Evolutionary conservation across 1,284 basidiomycete genomes (phyloP).

Genomic region (Xanthoconium separans): DNA sequence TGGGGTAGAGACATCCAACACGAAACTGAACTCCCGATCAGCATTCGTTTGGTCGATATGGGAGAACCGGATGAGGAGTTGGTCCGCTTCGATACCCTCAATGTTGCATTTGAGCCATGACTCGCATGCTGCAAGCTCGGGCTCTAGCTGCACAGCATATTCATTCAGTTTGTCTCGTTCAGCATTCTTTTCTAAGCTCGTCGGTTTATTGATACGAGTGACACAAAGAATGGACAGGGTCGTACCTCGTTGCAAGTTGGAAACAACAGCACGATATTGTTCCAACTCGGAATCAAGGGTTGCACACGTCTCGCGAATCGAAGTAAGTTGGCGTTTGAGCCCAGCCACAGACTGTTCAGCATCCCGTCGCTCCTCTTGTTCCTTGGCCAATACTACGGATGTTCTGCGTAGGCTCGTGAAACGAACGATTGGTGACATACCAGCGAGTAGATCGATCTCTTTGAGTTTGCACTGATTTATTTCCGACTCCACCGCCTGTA

Average conservation of each 20-base stretch:
- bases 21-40: conserved; percentile 68
- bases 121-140: conserved; percentile 62
- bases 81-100: conserved; percentile 73
- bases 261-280: conserved; percentile 57
- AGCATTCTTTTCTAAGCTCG: conserved; percentile 61
- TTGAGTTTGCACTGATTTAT: conserved; percentile 67
- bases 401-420: neutral
- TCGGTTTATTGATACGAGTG: neutral
- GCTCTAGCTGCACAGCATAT: conserved; percentile 53
- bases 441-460: conserved; percentile 69
- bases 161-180: conserved; percentile 63
- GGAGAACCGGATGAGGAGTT: conserved; percentile 72
- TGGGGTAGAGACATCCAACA: conserved; percentile 66
- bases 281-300: conserved; percentile 68
- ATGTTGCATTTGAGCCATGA: conserved; percentile 61
- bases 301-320: conserved; percentile 56
- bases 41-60: conserved; percentile 59
- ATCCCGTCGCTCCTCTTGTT: conserved; percentile 69
- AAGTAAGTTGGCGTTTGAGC: conserved; percentile 61
- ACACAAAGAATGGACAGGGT: neutral
- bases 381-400: conserved; percentile 57
- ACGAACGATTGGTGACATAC: conserved; percentile 38
- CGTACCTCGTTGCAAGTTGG: conserved; percentile 62
- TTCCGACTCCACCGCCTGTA: conserved; percentile 58
- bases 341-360: conserved; percentile 59